Evolutionary conservation across 495 filamentous ascomycete species (phyloP).

Genomic region (Baudoinia panamericana): DNA sequence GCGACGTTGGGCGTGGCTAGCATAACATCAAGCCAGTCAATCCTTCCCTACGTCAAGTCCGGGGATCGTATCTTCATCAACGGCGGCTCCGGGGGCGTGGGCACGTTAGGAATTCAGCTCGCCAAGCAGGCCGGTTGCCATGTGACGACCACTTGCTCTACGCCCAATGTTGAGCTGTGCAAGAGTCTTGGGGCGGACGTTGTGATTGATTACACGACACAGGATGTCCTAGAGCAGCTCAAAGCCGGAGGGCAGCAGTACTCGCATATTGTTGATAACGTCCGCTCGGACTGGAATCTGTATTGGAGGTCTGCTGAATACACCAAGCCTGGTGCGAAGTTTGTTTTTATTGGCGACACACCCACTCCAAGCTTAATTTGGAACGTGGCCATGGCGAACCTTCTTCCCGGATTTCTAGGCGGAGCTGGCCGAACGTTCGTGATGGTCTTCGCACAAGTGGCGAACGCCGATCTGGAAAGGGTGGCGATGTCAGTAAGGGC

Average conservation of each 20-base stretch:
- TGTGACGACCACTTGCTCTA: conserved; percentile 49
- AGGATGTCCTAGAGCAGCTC: conserved; percentile 13
- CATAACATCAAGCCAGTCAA: conserved; percentile 45
- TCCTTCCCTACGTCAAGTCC: conserved; percentile 40
- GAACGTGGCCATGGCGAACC: conserved; percentile 2
- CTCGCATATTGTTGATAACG: conserved; percentile 21
- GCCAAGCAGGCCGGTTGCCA: conserved; percentile 52
- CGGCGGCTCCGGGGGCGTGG: conserved; percentile 51
- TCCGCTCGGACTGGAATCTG: conserved; percentile 9
- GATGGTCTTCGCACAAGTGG: conserved; percentile 19
- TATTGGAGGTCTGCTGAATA: conserved; percentile 19
- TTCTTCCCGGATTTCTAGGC: conserved; percentile 22
- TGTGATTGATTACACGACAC: conserved; percentile 22
- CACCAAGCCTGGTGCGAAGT: conserved; percentile 14
- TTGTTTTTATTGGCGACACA: conserved; percentile 13
- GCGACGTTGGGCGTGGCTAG: conserved; percentile 44
- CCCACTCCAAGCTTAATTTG: conserved; percentile 8
- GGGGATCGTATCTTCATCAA: conserved; percentile 55
- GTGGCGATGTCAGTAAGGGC: too few relatives aligned
- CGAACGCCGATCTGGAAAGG: too few relatives aligned
- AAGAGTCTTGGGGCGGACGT: conserved; percentile 20
- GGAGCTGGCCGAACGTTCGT: conserved; percentile 20
- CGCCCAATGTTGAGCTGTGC: conserved; percentile 40
- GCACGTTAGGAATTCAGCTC: conserved; percentile 50
- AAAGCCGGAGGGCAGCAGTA: conserved; percentile 7